phyloP scores from a whole-genome alignment of 257 asterid genomes.

The Parsonsia alboflavescens region DNA sequence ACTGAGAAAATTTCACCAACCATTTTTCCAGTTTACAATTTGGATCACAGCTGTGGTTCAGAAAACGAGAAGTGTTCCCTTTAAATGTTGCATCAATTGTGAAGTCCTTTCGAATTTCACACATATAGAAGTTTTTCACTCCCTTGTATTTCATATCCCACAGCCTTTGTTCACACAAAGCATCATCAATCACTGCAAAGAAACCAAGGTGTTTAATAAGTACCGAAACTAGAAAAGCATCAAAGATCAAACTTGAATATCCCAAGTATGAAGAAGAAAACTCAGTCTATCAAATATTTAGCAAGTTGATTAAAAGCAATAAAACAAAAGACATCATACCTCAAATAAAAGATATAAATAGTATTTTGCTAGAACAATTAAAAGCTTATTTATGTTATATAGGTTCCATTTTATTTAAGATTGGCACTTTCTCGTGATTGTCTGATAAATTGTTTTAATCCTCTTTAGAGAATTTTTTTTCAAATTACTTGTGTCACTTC shows the following conservation, averaged over 20 bases:
- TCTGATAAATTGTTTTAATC: neutral
- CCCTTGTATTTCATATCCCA: slow-evolving; percentile 86
- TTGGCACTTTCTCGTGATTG: neutral
- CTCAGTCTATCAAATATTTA: neutral
- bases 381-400: neutral
- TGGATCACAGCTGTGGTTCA: slow-evolving; percentile 92
- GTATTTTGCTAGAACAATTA: neutral
- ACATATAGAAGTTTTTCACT: slow-evolving; percentile 82
- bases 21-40: slow-evolving; percentile 92
- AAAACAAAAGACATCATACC: neutral
- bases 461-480: too few species aligned
- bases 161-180: slow-evolving; percentile 77
- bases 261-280: neutral
- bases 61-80: slow-evolving; percentile 87
- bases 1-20: slow-evolving; percentile 36
- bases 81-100: slow-evolving; percentile 92
- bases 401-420: neutral
- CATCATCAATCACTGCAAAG: slow-evolving; percentile 79
- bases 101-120: slow-evolving; percentile 83
- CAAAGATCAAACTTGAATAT: neutral
- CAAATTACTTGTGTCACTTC: neutral
- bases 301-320: neutral
- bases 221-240: slow-evolving; percentile 5
- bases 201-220: slow-evolving; percentile 18
- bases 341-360: neutral